Evolutionary conservation across 129 eudicot genomes (phyloP), one percentile per base, ranked within the genome.

Genomic region (Tagetes patula): DNA sequence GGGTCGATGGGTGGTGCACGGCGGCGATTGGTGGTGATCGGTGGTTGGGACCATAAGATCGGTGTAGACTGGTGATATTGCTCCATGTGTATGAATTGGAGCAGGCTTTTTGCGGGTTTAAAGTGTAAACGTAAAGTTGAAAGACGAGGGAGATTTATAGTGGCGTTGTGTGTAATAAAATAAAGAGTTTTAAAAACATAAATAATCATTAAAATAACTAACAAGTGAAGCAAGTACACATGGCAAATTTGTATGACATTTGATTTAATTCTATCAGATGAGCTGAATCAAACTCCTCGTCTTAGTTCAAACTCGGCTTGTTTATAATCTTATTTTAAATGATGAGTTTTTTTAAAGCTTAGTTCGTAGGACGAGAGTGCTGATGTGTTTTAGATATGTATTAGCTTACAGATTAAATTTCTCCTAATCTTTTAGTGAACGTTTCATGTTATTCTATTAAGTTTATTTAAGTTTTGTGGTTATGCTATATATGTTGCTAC

Each of bases 1-100:
- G 98, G 96, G 75, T 84, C 85, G 8, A 86, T 42, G 8, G 83
- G 75, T 0, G 80, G 62, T 7, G 76, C 62, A 1, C 87, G 95
- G 55, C 90, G 96, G 56, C 78, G 75, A 56, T 60, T 65, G 56
- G 75, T 69, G 59, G 81, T 0, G 39, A 50, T 2, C 43, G 85
- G 76, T 70, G 85, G 75, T 75, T 78, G 81, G 79, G 71, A 74
- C 88, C 87, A 85, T 68, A 82, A 66, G 58, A 85, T 45, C 47
- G 71, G 80, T 74, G 92, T 82, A 0, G 85, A 54, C 85, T 86
- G 85, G 6, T 80, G 85, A 36, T 82, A 84, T 27, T 60, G 85
- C 52, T 91, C 97, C 97, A 91, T 91, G 48, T 50, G 33, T 65
- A 64, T 56, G 50, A 46, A 59, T 65, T 52, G 27, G 27, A 20